Base-by-base conservation (phyloP, 257 asterid genomes). In the Nicotiana paniculata region DNA sequence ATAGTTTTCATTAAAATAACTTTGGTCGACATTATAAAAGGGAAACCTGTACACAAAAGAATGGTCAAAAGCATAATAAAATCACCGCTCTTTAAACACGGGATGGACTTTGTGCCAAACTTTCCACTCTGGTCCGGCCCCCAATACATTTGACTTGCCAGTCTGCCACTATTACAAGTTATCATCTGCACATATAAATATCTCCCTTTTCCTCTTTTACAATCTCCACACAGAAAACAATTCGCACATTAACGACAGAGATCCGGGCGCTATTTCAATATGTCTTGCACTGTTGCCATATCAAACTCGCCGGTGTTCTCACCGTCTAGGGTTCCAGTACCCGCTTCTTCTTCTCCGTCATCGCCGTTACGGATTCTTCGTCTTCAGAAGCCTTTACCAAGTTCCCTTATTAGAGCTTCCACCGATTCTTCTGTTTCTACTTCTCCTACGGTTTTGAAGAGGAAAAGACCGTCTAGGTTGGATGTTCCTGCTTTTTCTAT, bases 261-360 rank as follows among this genome's bases (percentile, higher is more conserved):
- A 32, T 24, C 64, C 9, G 24, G 37, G 26, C 55, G 59, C 10
- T 37, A 28, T 21, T 21, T 21, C 6, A 80, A 46, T 2, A 89
- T 89, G 92, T 83, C 88, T 76, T 87, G 89, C 24, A 75, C 88
- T 43, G 85, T 87, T 24, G 97, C 97, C 0, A 85, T 91, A 80
- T 89, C 97, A 28, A 89, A 77, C 82, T 91, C 98, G 13, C 95
- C 96, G 9, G 92, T 85, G 2, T 95, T 92, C 78, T 88, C 91
- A 4, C 89, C 89, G 3, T 77, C 89, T n/a, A 54, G 77, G 43
- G 82, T 79, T 66, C 82, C 84, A 79, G 53, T 82, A 12, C 69
- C 87, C 32, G 39, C 89, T 9, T 82, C 82, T 24, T 90, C 77
- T 83, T 82, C 75, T 30, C 94, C 85, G 30, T 83, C 88, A 0